Percentiles rank a stretch among this genome's conserved stretches.
phyloP scores from a whole-genome alignment of 225 moss, liverwort and hornwort species.

The Marchantia polymorpha region DNA sequence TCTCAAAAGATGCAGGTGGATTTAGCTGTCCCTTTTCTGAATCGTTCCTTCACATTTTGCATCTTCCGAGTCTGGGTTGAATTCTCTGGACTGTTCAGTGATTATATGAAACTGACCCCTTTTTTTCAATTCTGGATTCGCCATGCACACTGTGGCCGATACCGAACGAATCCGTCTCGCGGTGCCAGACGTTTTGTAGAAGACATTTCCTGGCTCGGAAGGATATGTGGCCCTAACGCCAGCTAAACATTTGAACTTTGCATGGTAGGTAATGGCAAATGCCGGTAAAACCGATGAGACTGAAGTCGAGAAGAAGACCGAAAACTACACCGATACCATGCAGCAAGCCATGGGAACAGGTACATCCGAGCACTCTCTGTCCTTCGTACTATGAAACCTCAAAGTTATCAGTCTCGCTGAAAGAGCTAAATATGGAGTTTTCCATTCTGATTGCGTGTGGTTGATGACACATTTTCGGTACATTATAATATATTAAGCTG shows the following conservation, averaged over 20 bases:
- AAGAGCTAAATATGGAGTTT: background rate
- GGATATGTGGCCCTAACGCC: background rate
- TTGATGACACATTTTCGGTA: background rate
- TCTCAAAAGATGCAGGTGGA: slow-evolving; percentile 5
- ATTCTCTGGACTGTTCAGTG: too few species aligned
- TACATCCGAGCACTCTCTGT: slow-evolving; percentile 15
- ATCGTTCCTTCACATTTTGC: too few species aligned
- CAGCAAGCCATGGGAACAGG: slow-evolving; percentile 82
- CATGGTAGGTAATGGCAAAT: slow-evolving; percentile 45
- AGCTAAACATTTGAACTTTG: background rate
- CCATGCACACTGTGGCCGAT: background rate
- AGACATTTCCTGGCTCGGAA: background rate
- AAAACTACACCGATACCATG: slow-evolving; percentile 69
- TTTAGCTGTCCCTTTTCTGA: background rate
- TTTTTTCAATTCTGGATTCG: background rate
- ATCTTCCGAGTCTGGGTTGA: too few species aligned
- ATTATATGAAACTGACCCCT: background rate
- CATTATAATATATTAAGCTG: background rate
- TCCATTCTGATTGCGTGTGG: background rate
- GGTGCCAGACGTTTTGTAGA: background rate
- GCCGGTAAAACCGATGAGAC: slow-evolving; percentile 46
- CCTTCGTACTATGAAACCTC: background rate
- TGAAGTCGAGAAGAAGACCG: slow-evolving; percentile 47
- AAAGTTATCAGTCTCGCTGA: background rate
- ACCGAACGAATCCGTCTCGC: background rate